Percentiles rank a stretch among this genome's conserved stretches.
phyloP scores from a whole-genome alignment of 331 rosid species.

The Quercus tomentella region DNA sequence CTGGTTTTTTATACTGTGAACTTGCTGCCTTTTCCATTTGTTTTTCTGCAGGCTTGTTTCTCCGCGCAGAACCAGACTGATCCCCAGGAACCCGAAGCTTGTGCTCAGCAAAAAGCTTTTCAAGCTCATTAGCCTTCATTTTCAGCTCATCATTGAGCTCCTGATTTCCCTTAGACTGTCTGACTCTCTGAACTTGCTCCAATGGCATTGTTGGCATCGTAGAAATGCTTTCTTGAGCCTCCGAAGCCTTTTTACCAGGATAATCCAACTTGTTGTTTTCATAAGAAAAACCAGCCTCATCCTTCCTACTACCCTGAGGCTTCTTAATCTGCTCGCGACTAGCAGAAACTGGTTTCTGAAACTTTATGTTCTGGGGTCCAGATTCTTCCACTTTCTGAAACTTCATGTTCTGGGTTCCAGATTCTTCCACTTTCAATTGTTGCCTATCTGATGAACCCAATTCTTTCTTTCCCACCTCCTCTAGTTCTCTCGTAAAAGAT shows the following conservation, averaged over 20 bases:
- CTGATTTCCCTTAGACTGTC: conserved; percentile 87
- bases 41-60: conserved; percentile 50
- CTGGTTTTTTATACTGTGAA: conserved; percentile 44
- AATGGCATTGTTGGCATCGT: conserved; percentile 23
- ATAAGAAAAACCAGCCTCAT: conserved; percentile 30
- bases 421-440: conserved; percentile 40
- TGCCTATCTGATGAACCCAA: conserved; percentile 28
- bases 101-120: conserved; percentile 96
- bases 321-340: conserved; percentile 39
- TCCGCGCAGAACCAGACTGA: conserved; percentile 61
- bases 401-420: conserved; percentile 54
- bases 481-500: conserved; percentile 39
- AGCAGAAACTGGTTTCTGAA: conserved; percentile 44
- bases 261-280: conserved; percentile 42
- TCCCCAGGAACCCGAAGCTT: conserved; percentile 92
- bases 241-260: conserved; percentile 36
- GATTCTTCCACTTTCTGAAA: conserved; percentile 55
- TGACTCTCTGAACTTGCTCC: conserved; percentile 71
- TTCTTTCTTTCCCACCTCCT: conserved; percentile 28
- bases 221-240: conserved; percentile 39
- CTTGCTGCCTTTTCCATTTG: conserved; percentile 47
- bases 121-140: conserved; percentile 94
- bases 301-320: conserved; percentile 48
- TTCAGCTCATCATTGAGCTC: conserved; percentile 88
- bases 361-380: conserved; percentile 50